Evolutionary conservation across 495 filamentous ascomycete species (phyloP).

Genomic region (Bombardia bombarda): DNA sequence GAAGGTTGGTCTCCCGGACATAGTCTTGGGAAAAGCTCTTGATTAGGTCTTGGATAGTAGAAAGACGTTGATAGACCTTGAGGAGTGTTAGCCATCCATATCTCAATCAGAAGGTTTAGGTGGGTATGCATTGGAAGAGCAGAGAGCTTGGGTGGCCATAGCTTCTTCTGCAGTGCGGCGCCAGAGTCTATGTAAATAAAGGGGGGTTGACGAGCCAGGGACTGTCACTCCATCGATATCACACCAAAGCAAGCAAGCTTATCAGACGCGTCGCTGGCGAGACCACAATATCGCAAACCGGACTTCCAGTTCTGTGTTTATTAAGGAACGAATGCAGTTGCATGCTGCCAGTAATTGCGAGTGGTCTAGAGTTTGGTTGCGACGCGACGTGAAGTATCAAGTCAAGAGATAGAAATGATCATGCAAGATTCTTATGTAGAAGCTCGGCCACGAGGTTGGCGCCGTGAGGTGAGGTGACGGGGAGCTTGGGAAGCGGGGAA

Average conservation of each 20-base stretch:
- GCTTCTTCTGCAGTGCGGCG: neutral
- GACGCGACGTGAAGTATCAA: neutral
- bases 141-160: neutral
- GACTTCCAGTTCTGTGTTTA: too few species aligned
- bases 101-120: neutral
- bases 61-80: slow-evolving; percentile 66
- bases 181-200: too few species aligned
- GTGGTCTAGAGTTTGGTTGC: neutral
- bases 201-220: too few species aligned
- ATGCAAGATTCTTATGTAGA: too few species aligned
- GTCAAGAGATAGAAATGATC: too few species aligned
- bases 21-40: slow-evolving; percentile 70
- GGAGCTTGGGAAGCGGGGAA: slow-evolving; percentile 1
- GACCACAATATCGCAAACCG: too few species aligned
- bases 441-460: too few species aligned
- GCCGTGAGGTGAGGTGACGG: too few species aligned
- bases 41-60: slow-evolving; percentile 65
- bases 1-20: slow-evolving; percentile 70
- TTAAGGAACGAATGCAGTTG: too few species aligned
- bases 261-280: too few species aligned
- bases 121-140: neutral
- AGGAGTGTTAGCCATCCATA: slow-evolving; percentile 17
- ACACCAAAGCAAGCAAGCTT: too few species aligned
- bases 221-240: neutral
- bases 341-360: too few species aligned